A percentile compares a stretch with the other conserved stretches of the same genome.
phyloP scores from a whole-genome alignment of 805 yeast genomes.

The Peterozyma xylosa region DNA sequence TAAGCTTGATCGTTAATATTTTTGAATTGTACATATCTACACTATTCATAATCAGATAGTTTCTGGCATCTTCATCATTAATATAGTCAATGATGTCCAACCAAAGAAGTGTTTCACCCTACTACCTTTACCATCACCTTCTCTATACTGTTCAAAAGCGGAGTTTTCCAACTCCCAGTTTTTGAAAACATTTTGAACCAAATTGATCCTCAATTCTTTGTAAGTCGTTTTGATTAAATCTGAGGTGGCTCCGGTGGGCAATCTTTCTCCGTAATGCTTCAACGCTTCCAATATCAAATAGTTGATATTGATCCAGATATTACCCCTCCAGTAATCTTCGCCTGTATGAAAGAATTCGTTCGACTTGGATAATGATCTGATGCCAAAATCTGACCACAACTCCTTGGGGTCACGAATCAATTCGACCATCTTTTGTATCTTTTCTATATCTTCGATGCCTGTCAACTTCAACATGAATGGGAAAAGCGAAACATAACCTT shows the following conservation, averaged over 20 bases:
- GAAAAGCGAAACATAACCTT: conserved; percentile 80
- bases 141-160: conserved; percentile 89
- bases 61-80: conserved; percentile 81
- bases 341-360: conserved; percentile 63
- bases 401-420: conserved; percentile 62
- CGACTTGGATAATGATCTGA: conserved; percentile 68
- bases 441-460: conserved; percentile 30
- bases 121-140: conserved; percentile 60
- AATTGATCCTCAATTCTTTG: conserved; percentile 48
- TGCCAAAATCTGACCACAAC: conserved; percentile 72
- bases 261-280: conserved; percentile 36
- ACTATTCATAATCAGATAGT: conserved; percentile 1
- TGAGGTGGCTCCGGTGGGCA: conserved; percentile 20
- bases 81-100: conserved; percentile 81
- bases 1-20: too few species aligned
- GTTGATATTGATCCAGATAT: conserved; percentile 89
- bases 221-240: conserved; percentile 43
- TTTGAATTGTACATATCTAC: too few species aligned
- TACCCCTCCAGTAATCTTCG: conserved; percentile 95
- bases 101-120: conserved; percentile 91
- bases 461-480: conserved; percentile 76
- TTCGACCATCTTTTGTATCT: conserved; percentile 45
- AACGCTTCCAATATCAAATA: conserved; percentile 72
- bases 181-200: conserved; percentile 60
- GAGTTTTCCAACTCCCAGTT: conserved; percentile 73